Evolutionary conservation across 495 filamentous ascomycete genomes (phyloP).

Genomic region (Penicillium desertorum): DNA sequence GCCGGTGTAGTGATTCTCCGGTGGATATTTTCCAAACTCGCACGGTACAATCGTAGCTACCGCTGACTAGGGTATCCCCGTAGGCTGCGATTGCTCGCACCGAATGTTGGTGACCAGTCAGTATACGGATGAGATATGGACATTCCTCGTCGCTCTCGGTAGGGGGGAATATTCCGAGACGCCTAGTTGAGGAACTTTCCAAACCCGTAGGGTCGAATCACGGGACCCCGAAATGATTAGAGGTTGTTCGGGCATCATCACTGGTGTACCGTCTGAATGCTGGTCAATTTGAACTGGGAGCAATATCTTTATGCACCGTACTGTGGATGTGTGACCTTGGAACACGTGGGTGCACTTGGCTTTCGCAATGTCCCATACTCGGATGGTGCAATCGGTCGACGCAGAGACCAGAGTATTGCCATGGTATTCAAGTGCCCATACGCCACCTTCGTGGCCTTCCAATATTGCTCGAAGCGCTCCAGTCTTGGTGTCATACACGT

Average conservation of each 20-base stretch:
- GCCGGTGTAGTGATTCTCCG: conserved; percentile 75
- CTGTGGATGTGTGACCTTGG: conserved; percentile 96
- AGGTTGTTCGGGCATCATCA: conserved; percentile 86
- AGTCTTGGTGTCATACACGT: conserved; percentile 97
- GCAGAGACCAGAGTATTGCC: conserved; percentile 93
- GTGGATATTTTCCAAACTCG: conserved; percentile 97
- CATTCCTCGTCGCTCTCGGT: conserved; percentile 78
- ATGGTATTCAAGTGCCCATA: conserved; percentile 96
- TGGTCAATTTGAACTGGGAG: conserved; percentile 77
- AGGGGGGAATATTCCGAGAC: conserved; percentile 72
- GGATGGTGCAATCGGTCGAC: conserved; percentile 89
- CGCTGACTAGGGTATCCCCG: conserved; percentile 89
- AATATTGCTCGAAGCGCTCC: conserved; percentile 78
- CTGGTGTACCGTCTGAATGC: conserved; percentile 64
- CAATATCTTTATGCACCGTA: conserved; percentile 90
- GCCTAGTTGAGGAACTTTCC: conserved; percentile 82
- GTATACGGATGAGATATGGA: conserved; percentile 85
- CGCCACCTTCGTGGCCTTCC: conserved; percentile 91
- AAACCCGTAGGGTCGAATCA: conserved; percentile 89
- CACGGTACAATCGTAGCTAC: conserved; percentile 94
- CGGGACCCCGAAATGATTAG: conserved; percentile 97
- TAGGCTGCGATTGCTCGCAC: conserved; percentile 95
- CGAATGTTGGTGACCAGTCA: conserved; percentile 88
- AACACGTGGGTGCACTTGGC: conserved; percentile 91
- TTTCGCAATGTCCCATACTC: conserved; percentile 94